phyloP scores from a whole-genome alignment of 352 stramenopile genomes.

The Globisporangium ultimum region DNA sequence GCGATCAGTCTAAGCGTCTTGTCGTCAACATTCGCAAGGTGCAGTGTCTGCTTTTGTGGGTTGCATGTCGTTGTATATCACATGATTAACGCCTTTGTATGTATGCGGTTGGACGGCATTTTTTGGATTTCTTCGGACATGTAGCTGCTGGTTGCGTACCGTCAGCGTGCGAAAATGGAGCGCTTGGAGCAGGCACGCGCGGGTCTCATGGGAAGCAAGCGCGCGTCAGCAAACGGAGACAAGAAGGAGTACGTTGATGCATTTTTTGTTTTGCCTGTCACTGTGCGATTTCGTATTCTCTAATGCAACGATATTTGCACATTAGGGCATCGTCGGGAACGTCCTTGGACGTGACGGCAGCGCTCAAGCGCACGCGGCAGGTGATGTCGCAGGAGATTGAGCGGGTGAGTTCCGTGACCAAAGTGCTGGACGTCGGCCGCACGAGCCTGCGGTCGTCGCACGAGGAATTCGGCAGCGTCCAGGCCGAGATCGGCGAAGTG shows the following conservation, averaged over 20 bases:
- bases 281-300: not conserved
- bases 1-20: constrained; percentile 32
- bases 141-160: constrained; percentile 55
- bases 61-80: not conserved
- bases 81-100: not conserved
- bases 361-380: constrained; percentile 61
- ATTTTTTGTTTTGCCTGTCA: not conserved
- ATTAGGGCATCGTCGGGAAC: constrained; percentile 24
- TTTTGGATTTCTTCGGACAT: not conserved
- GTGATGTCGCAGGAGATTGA: constrained; percentile 75
- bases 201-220: constrained; percentile 35
- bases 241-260: constrained; percentile 22
- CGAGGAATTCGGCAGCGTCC: constrained; percentile 54
- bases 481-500: constrained; percentile 54
- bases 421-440: constrained; percentile 67
- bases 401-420: constrained; percentile 55
- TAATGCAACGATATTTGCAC: not conserved
- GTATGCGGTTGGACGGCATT: not conserved
- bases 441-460: constrained; percentile 57
- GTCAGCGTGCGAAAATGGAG: constrained; percentile 56
- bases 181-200: constrained; percentile 45
- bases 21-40: constrained; percentile 48
- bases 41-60: not conserved
- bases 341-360: constrained; percentile 51
- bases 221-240: constrained; percentile 6